Base-by-base conservation (phyloP, 768 basidiomycete species). In the Mycena vulgaris region DNA sequence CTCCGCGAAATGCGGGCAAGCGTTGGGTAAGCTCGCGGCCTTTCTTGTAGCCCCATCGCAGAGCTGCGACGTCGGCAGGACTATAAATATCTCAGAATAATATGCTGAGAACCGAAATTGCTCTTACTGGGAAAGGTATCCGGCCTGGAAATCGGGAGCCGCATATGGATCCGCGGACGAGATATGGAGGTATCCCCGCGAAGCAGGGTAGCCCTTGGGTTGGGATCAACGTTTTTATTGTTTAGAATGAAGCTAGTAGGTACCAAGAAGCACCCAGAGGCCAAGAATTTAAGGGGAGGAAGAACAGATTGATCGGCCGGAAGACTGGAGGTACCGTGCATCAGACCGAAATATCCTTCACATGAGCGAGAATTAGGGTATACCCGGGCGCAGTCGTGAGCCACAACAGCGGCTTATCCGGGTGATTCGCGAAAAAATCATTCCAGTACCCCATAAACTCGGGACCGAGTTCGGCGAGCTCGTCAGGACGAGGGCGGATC, bases 31-130 rank as follows among this genome's bases (percentile, higher is more conserved):
- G 66, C 47, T 79, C 79, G 28, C 79, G 71, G 45, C 51, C 62
- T 42, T 62, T 74, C 47, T 80, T 80, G 40, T 80, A 80, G 13
- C 48, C 75, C 47, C 80, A 72, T 16, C 76, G 72, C 14, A 80
- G 40, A 33, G 73, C 73, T n/a, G n/a, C n/a, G n/a, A 80, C 39
- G 57, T 80, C 80, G 5, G 69, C 76, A 9, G 73, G 33, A 23
- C 80, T 80, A n/a, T 45, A n/a, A n/a, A 6, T 6, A 45, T 6
- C 21, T 45, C 13, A 30, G 35, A 62, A 48, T 39, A 69, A 58
- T n/a, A 17, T 13, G 11, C 28, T 11, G 25, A 19, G 17, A 49
- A 51, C 10, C 14, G 27, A 28, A 35, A 5, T 25, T 21, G 17
- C 8, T 52, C 47, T 21, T 37, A 68, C 52, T 65, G 11, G 23